phyloP scores from a whole-genome alignment of 2,329 filamentous ascomycete species.

The Lachnellula subtilissima region DNA sequence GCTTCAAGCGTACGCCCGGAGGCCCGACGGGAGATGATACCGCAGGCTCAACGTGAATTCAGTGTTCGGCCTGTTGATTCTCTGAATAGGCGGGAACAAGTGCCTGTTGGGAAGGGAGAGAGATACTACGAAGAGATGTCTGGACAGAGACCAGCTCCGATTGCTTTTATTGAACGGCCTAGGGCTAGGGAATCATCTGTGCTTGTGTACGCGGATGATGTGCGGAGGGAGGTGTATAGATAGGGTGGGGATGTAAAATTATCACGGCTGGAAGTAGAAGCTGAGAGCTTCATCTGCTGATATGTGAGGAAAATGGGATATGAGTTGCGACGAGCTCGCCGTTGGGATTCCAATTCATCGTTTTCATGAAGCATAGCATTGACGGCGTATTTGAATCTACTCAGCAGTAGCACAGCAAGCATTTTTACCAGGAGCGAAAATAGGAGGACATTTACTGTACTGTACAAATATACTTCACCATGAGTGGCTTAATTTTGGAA shows the following conservation, averaged over 20 bases:
- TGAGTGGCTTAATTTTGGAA: too few species aligned
- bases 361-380: too few species aligned
- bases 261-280: background rate
- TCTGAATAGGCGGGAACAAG: slow-evolving; percentile 21
- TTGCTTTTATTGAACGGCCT: slow-evolving; percentile 27
- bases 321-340: too few species aligned
- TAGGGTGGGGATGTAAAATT: slow-evolving; percentile 5
- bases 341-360: too few species aligned
- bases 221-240: slow-evolving; percentile 29
- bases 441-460: too few species aligned
- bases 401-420: too few species aligned
- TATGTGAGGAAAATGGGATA: too few species aligned
- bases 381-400: too few species aligned
- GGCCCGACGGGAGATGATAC: slow-evolving; percentile 19
- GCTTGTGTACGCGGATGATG: slow-evolving; percentile 29
- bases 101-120: slow-evolving; percentile 16
- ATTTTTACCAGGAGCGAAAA: too few species aligned
- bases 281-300: too few species aligned
- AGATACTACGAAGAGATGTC: slow-evolving; percentile 20
- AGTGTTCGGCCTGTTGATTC: slow-evolving; percentile 28
- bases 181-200: slow-evolving; percentile 28
- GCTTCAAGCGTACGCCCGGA: slow-evolving; percentile 25
- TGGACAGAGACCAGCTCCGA: slow-evolving; percentile 17
- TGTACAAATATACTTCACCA: too few species aligned
- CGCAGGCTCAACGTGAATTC: slow-evolving; percentile 26